Evolutionary conservation across 2,329 filamentous ascomycete species (phyloP).

Genomic region (Aspergillus thermomutatus): DNA sequence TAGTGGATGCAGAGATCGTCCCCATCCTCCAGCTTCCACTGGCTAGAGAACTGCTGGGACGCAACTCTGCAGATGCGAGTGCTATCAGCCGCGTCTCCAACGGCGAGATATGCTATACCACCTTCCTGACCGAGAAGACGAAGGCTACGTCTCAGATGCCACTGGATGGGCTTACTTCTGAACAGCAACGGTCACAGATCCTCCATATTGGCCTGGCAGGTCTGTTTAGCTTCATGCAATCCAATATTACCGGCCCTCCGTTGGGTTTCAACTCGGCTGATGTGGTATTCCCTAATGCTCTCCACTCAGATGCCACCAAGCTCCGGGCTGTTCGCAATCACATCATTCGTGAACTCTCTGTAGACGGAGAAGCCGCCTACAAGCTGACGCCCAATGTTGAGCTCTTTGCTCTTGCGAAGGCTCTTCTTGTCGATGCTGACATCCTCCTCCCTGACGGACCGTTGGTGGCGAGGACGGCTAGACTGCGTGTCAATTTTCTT

Average conservation of each 20-base stretch:
- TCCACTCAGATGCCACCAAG: slow-evolving; percentile 38
- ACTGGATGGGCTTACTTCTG: slow-evolving; percentile 18
- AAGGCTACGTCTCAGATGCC: slow-evolving; percentile 20
- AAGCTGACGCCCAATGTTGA: slow-evolving; percentile 79
- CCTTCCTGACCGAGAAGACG: slow-evolving; percentile 35
- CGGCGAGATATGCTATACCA: slow-evolving; percentile 36
- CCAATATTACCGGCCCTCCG: slow-evolving; percentile 82
- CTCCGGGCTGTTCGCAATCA: slow-evolving; percentile 49
- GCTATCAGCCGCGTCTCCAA: slow-evolving; percentile 27
- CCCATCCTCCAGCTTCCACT: slow-evolving; percentile 34
- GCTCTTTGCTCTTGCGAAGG: slow-evolving; percentile 73
- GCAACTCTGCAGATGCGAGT: slow-evolving; percentile 26
- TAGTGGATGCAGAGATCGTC: slow-evolving; percentile 32
- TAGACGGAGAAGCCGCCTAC: slow-evolving; percentile 86
- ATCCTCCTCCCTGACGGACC: slow-evolving; percentile 43
- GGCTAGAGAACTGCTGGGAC: slow-evolving; percentile 38
- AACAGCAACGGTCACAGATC: slow-evolving; percentile 37
- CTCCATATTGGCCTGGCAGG: slow-evolving; percentile 63
- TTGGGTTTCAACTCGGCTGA: slow-evolving; percentile 57
- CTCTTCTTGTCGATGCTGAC: slow-evolving; percentile 50
- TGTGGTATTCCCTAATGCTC: slow-evolving; percentile 45
- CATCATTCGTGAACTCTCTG: slow-evolving; percentile 67
- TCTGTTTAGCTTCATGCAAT: slow-evolving; percentile 77
- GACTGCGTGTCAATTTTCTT: slow-evolving; percentile 69
- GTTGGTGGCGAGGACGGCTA: slow-evolving; percentile 54